Conservation (phyloP, 768 basidiomycete genomes). For the Amanita jacksonii region DNA sequence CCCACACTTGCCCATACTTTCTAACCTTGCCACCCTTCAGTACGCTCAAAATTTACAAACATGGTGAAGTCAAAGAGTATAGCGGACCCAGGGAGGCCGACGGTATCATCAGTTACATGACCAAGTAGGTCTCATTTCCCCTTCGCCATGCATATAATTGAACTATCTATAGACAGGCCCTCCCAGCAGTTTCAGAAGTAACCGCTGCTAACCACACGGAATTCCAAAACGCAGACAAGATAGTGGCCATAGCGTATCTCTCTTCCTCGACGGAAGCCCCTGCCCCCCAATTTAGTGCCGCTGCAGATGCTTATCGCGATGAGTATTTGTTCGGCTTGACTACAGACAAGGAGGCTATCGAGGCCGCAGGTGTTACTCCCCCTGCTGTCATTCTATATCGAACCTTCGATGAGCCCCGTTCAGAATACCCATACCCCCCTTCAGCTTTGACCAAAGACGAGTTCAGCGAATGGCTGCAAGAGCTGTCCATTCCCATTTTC, state of each 20-base stretch:
- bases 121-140: slow-evolving; percentile 60
- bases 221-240: slow-evolving; percentile 82
- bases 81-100: slow-evolving; percentile 87
- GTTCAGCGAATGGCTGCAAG: slow-evolving; percentile 69
- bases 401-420: slow-evolving; percentile 75
- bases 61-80: slow-evolving; percentile 76
- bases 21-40: slow-evolving; percentile 17
- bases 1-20: neutral
- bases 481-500: slow-evolving; percentile 78
- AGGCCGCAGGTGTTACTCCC: slow-evolving; percentile 62
- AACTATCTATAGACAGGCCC: slow-evolving; percentile 53
- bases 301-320: slow-evolving; percentile 85
- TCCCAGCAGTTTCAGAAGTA: slow-evolving; percentile 86
- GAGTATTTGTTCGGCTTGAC: slow-evolving; percentile 87
- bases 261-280: slow-evolving; percentile 62
- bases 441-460: slow-evolving; percentile 47
- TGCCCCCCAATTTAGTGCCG: slow-evolving; percentile 62
- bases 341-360: slow-evolving; percentile 59
- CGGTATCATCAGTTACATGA: slow-evolving; percentile 94
- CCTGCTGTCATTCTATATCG: slow-evolving; percentile 92
- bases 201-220: slow-evolving; percentile 69
- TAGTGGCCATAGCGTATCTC: slow-evolving; percentile 84
- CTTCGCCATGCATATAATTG: neutral
- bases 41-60: slow-evolving; percentile 86
- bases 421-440: slow-evolving; percentile 57